phyloP scores from a whole-genome alignment of 1,139 yeast species.

The Meyerozyma athensensis region DNA sequence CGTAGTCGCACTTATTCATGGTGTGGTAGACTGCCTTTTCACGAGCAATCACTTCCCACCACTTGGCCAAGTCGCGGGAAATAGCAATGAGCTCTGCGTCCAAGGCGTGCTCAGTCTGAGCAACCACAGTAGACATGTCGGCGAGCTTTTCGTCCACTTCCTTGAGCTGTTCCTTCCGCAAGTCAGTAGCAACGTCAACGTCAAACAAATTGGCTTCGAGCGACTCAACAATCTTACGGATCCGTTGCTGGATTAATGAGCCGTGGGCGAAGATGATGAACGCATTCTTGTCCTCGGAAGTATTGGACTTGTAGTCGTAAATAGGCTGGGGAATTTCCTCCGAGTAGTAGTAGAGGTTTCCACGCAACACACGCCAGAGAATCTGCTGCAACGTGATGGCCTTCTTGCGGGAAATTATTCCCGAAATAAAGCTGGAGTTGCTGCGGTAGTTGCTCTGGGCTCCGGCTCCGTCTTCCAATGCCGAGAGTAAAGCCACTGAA shows the following conservation, averaged over 20 bases:
- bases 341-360: conserved; percentile 75
- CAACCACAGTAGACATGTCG: conserved; percentile 57
- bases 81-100: conserved; percentile 69
- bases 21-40: conserved; percentile 68
- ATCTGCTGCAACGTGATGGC: conserved; percentile 74
- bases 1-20: conserved; percentile 65
- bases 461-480: conserved; percentile 24
- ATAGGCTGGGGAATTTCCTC: conserved; percentile 59
- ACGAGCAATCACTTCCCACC: conserved; percentile 66
- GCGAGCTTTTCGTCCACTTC: conserved; percentile 51
- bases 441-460: conserved; percentile 14
- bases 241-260: conserved; percentile 34
- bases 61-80: conserved; percentile 62
- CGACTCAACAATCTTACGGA: conserved; percentile 41
- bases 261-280: conserved; percentile 47
- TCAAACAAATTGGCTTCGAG: conserved; percentile 41
- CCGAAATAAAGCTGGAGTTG: conserved; percentile 57
- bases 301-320: conserved; percentile 32
- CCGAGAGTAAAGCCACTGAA: conserved; percentile 21
- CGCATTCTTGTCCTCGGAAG: conserved; percentile 33
- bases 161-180: conserved; percentile 44
- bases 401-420: conserved; percentile 74
- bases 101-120: conserved; percentile 51
- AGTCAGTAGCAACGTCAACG: conserved; percentile 26
- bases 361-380: conserved; percentile 89